A percentile compares a stretch with the other conserved stretches of the same genome.
Conservation (phyloP, 164 flowering plant genomes). For the Chloranthus sessilifolius region DNA sequence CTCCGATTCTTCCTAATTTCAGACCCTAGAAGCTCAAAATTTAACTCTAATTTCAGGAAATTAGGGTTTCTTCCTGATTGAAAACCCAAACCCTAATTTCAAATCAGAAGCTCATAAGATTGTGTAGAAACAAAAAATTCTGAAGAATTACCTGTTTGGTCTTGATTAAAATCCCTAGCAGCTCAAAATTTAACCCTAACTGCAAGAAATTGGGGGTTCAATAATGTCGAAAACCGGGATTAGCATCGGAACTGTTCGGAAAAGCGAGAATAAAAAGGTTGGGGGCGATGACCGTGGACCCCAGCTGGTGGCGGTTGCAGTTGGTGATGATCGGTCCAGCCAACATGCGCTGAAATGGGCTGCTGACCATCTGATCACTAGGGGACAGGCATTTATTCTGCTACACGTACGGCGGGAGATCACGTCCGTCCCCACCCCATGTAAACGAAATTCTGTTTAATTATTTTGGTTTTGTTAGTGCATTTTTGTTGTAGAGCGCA, state of each 20-base stretch:
- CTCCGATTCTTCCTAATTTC: no score
- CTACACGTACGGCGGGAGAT: constrained; percentile 35
- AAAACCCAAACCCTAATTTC: no score
- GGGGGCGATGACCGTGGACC: not conserved
- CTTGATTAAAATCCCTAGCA: no score
- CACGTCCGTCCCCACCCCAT: constrained; percentile 10
- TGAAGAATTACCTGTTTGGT: no score
- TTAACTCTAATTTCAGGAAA: no score
- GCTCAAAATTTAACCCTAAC: no score
- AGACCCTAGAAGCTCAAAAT: no score
- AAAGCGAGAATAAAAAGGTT: not conserved
- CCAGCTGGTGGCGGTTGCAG: constrained; percentile 44
- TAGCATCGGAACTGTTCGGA: not conserved
- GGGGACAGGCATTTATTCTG: constrained; percentile 35
- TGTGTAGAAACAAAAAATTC: no score
- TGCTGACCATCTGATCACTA: constrained; percentile 28
- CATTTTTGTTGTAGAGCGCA: no score
- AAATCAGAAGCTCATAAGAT: no score
- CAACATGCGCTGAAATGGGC: constrained; percentile 61
- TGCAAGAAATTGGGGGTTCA: no score
- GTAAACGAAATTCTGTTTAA: not conserved
- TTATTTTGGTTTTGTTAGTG: not conserved
- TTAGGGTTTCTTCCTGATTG: constrained; percentile 1
- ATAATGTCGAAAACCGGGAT: no score
- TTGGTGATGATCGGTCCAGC: constrained; percentile 44